Evolutionary conservation across 2,329 filamentous ascomycete genomes (phyloP).

Genomic region (Bipolaris zeicola): DNA sequence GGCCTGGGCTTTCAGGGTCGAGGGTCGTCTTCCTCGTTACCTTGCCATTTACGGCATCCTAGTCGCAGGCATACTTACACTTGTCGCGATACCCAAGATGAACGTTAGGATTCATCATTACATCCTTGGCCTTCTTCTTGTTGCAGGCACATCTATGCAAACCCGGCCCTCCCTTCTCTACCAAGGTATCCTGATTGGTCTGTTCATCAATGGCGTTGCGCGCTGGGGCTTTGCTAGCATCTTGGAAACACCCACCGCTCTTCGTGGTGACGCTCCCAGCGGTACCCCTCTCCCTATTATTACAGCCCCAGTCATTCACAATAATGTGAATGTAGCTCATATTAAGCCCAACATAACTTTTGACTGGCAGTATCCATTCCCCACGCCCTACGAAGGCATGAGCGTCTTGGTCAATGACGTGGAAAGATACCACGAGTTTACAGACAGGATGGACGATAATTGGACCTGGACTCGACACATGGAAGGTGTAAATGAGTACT

Average conservation of each 20-base stretch:
- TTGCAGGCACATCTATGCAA: slow-evolving; percentile 87
- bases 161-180: slow-evolving; percentile 84
- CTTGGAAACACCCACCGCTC: slow-evolving; percentile 76
- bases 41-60: slow-evolving; percentile 79
- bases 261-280: slow-evolving; percentile 63
- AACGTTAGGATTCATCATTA: slow-evolving; percentile 94
- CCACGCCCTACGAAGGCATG: slow-evolving; percentile 70
- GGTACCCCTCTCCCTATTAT: slow-evolving; percentile 65
- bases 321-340: slow-evolving; percentile 52
- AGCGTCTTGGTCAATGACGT: slow-evolving; percentile 86
- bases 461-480: slow-evolving; percentile 66
- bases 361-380: slow-evolving; percentile 57
- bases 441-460: slow-evolving; percentile 51
- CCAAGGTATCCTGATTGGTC: slow-evolving; percentile 84
- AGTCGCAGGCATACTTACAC: slow-evolving; percentile 76
- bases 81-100: slow-evolving; percentile 74
- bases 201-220: slow-evolving; percentile 93
- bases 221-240: slow-evolving; percentile 93
- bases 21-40: slow-evolving; percentile 78
- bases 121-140: slow-evolving; percentile 81
- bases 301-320: slow-evolving; percentile 46
- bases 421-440: slow-evolving; percentile 74
- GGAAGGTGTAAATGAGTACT: slow-evolving; percentile 67
- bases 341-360: slow-evolving; percentile 66
- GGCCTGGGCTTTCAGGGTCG: slow-evolving; percentile 82